phyloP scores from a whole-genome alignment of 257 asterid genomes.

The Nicotiana knightiana region DNA sequence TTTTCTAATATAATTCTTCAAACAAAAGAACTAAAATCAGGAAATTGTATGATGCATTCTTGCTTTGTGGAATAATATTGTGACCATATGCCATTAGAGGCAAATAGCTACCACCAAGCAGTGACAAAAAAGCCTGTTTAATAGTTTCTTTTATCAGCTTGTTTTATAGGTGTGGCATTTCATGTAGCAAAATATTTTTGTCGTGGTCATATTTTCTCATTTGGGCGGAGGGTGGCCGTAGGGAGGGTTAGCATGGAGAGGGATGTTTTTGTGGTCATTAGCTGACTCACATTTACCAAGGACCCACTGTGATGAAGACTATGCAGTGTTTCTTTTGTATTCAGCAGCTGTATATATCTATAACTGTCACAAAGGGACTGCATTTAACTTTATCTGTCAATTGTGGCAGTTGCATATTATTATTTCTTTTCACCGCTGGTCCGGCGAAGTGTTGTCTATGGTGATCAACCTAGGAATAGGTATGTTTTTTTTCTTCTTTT shows the following conservation, averaged over 20 bases:
- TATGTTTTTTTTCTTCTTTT: conserved; percentile 12
- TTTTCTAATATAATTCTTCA: neutral
- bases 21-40: neutral
- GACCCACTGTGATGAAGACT: neutral
- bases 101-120: neutral
- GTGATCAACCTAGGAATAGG: conserved; percentile 93
- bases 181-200: neutral
- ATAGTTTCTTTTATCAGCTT: neutral
- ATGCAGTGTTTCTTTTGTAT: neutral
- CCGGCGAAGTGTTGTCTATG: conserved; percentile 74
- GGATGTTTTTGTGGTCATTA: neutral
- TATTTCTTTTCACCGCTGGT: conserved; percentile 85
- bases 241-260: neutral
- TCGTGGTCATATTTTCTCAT: neutral
- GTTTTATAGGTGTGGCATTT: neutral
- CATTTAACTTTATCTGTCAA: conserved; percentile 12
- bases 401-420: conserved; percentile 66
- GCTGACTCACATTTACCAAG: neutral
- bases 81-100: neutral
- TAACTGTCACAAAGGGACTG: neutral
- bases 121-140: neutral
- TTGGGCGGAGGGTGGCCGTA: neutral
- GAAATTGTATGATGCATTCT: neutral
- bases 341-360: neutral
- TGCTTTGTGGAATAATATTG: neutral